phyloP scores from a whole-genome alignment of 2,329 filamentous ascomycete species.

The Pyrenochaeta sp. region DNA sequence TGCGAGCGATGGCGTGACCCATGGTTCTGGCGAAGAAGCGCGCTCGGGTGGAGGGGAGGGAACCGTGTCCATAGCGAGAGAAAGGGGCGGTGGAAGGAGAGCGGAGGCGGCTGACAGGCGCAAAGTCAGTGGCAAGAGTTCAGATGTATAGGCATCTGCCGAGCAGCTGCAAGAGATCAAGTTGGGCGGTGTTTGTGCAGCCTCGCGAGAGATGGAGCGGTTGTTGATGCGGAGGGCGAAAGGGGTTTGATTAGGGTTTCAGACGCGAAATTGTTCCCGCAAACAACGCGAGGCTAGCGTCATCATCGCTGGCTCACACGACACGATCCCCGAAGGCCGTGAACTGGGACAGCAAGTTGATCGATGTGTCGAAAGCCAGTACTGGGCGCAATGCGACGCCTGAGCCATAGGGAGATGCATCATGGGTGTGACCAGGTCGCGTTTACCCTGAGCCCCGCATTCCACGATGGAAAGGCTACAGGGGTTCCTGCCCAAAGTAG shows the following conservation, averaged over 20 bases:
- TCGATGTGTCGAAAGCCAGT: background rate
- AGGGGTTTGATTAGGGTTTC: conserved; percentile 42
- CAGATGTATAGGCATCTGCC: conserved; percentile 13
- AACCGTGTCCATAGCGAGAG: conserved; percentile 37
- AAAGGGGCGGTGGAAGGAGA: conserved; percentile 20
- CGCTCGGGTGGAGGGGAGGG: conserved; percentile 55
- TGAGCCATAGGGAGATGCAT: background rate
- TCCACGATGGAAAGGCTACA: conserved; percentile 4
- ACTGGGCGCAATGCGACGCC: background rate
- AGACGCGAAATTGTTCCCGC: conserved; percentile 31
- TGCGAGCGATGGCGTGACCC: conserved; percentile 68
- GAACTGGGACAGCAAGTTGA: background rate
- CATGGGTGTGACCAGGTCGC: background rate
- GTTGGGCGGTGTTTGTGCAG: conserved; percentile 13
- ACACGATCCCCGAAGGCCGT: conserved; percentile 10
- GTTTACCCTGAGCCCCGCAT: conserved; percentile 19
- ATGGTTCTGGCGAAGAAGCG: conserved; percentile 68
- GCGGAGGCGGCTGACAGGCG: conserved; percentile 5
- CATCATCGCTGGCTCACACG: conserved; percentile 13
- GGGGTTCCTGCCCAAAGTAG: conserved; percentile 12
- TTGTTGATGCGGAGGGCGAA: conserved; percentile 33
- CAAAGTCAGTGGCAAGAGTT: background rate
- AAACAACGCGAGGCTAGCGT: conserved; percentile 40
- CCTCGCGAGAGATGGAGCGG: conserved; percentile 32
- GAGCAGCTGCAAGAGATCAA: conserved; percentile 11